phyloP scores from a whole-genome alignment of 2,329 filamentous ascomycete species.

The Nemania bipapillata region DNA sequence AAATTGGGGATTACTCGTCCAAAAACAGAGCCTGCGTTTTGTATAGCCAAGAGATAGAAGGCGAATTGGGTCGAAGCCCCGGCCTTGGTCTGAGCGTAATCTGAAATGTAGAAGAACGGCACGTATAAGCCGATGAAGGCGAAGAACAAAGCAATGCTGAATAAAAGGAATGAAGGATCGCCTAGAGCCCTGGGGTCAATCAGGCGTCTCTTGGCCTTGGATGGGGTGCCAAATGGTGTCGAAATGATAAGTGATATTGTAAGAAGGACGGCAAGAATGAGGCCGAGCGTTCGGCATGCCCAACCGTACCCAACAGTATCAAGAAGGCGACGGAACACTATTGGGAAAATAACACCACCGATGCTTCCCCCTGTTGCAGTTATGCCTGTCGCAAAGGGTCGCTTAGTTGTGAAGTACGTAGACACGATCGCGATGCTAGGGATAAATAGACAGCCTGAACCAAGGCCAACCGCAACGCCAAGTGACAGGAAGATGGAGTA shows the following conservation, averaged over 20 bases:
- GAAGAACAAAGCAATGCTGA: constrained; percentile 42
- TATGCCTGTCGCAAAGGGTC: constrained; percentile 31
- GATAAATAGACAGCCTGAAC: constrained; percentile 32
- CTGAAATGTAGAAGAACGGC: constrained; percentile 53
- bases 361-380: constrained; percentile 34
- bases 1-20: constrained; percentile 54
- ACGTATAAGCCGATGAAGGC: constrained; percentile 54
- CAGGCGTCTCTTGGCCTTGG: constrained; percentile 19
- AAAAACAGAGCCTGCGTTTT: constrained; percentile 55
- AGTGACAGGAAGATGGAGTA: constrained; percentile 30
- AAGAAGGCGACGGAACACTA: constrained; percentile 36
- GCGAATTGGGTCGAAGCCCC: constrained; percentile 49
- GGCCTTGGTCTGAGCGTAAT: constrained; percentile 44
- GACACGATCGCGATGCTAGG: constrained; percentile 35
- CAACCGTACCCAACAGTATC: constrained; percentile 36
- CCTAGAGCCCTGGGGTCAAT: no score
- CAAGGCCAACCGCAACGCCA: constrained; percentile 34
- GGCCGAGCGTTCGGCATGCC: constrained; percentile 32
- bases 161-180: no score
- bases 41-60: constrained; percentile 55
- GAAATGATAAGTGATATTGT: no score
- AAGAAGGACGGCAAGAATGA: constrained; percentile 30
- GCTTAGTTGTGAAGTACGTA: constrained; percentile 33
- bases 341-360: constrained; percentile 33
- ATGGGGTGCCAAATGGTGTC: no score